Evolutionary conservation across 306 rosid genomes (phyloP).

Genomic region (Morella rubra): DNA sequence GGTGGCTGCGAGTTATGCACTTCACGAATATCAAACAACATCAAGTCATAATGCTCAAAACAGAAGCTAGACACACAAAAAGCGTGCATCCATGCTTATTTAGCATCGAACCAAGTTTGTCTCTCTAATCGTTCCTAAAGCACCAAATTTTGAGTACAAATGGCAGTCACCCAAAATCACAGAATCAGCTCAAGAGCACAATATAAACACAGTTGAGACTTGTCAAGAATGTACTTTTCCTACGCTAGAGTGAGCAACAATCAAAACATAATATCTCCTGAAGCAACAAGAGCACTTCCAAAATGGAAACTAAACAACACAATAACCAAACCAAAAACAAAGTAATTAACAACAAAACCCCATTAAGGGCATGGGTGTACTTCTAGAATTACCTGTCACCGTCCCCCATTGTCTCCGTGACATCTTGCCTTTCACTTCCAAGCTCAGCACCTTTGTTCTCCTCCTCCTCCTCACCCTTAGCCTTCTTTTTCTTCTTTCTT

Average conservation of each 20-base stretch:
- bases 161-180: background rate
- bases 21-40: background rate
- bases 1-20: background rate
- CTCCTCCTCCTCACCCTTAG: conserved; percentile 28
- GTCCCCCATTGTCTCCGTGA: conserved; percentile 32
- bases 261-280: background rate
- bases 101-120: background rate
- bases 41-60: background rate
- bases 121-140: background rate
- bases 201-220: background rate
- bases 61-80: no score
- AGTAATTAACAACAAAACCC: background rate
- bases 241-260: background rate
- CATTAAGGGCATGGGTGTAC: background rate
- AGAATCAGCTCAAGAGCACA: background rate
- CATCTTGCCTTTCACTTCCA: conserved; percentile 33
- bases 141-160: conserved; percentile 2
- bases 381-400: conserved; percentile 45
- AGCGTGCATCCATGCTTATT: background rate
- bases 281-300: conserved; percentile 6
- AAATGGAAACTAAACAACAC: background rate
- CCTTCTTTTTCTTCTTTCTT: conserved; percentile 33
- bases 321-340: background rate
- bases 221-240: background rate
- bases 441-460: conserved; percentile 26